phyloP scores from a whole-genome alignment of 2,329 filamentous ascomycete genomes.

The Talaromyces atroroseus region DNA sequence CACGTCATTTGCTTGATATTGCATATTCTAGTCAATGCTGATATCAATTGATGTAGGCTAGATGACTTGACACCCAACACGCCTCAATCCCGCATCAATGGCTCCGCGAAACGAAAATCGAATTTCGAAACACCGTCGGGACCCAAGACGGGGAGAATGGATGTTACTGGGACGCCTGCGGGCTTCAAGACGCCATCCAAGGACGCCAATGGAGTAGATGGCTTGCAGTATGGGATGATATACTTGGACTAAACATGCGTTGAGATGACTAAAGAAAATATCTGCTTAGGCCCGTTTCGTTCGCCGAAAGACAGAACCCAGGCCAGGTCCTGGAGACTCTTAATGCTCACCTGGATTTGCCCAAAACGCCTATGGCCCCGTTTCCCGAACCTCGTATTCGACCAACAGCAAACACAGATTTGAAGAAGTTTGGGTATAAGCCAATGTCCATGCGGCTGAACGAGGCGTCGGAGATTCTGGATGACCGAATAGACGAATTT shows the following conservation, averaged over 20 bases:
- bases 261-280: slow-evolving; percentile 17
- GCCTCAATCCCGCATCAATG: slow-evolving; percentile 34
- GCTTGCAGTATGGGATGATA: slow-evolving; percentile 32
- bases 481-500: slow-evolving; percentile 93
- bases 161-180: slow-evolving; percentile 48
- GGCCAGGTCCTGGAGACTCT: slow-evolving; percentile 80
- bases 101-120: slow-evolving; percentile 50
- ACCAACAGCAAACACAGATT: slow-evolving; percentile 77
- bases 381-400: slow-evolving; percentile 73
- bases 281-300: slow-evolving; percentile 52
- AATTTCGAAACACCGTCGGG: slow-evolving; percentile 44
- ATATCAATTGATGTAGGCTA: slow-evolving; percentile 41
- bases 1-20: background rate
- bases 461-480: slow-evolving; percentile 85
- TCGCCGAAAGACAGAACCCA: slow-evolving; percentile 69
- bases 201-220: slow-evolving; percentile 30
- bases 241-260: background rate
- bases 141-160: slow-evolving; percentile 38
- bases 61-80: slow-evolving; percentile 65
- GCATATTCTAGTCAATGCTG: slow-evolving; percentile 13
- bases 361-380: slow-evolving; percentile 65
- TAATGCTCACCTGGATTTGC: slow-evolving; percentile 64
- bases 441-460: slow-evolving; percentile 92
- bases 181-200: slow-evolving; percentile 35
- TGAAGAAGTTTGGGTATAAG: slow-evolving; percentile 86